Percentiles rank a stretch among this genome's conserved stretches.
Evolutionary conservation across 148 eudicot genomes (phyloP).

Genomic region (Rhododendron williamsianum): DNA sequence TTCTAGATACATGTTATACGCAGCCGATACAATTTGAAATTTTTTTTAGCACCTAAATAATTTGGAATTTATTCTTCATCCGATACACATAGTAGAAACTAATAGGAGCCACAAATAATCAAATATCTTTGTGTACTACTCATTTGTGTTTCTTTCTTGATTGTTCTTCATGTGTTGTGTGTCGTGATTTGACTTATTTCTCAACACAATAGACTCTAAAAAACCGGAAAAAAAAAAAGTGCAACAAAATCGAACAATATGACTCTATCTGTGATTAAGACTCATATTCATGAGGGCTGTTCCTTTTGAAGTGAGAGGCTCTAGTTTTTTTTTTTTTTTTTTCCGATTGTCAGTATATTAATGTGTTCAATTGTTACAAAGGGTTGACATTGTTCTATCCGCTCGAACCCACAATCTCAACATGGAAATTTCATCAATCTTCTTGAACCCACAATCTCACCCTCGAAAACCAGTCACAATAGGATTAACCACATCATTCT

Average conservation of each 20-base stretch:
- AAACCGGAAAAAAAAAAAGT: neutral
- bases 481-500: too few relatives aligned
- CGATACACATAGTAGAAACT: neutral
- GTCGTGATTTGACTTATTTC: neutral
- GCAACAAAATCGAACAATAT: neutral
- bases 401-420: neutral
- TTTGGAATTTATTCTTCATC: too few relatives aligned
- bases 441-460: neutral
- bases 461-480: neutral
- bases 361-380: neutral
- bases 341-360: neutral
- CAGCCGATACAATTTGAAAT: neutral
- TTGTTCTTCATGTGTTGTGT: neutral
- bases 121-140: neutral
- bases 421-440: neutral
- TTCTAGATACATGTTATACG: neutral
- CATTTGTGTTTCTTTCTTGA: neutral
- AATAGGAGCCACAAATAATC: neutral
- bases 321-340: neutral
- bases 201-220: neutral
- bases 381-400: neutral
- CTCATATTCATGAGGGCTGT: too few relatives aligned
- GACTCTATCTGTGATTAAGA: neutral
- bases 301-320: neutral
- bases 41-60: too few relatives aligned